phyloP scores from a whole-genome alignment of 1,284 basidiomycete genomes.

The Moesziomyces sp. region DNA sequence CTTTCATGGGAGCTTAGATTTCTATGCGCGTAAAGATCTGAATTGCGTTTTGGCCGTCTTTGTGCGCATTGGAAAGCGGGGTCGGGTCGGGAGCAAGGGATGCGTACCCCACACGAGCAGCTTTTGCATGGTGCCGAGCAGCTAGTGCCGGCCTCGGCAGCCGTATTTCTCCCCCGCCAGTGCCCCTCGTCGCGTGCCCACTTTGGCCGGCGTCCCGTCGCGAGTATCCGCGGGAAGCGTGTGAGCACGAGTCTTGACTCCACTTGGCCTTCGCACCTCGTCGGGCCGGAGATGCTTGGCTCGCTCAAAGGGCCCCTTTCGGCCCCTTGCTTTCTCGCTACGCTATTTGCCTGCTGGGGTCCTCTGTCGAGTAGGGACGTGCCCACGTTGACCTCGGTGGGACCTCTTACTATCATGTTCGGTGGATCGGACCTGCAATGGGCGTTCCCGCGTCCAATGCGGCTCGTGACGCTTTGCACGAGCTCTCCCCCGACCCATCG shows the following conservation, averaged over 20 bases:
- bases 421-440: background rate
- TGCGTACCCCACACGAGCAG: background rate
- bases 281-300: background rate
- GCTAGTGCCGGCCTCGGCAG: background rate
- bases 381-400: too few species aligned
- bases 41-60: too few species aligned
- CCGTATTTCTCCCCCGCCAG: too few species aligned
- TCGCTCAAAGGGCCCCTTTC: background rate
- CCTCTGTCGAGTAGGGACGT: background rate
- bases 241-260: background rate
- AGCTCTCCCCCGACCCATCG: background rate
- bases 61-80: background rate
- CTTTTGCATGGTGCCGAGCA: background rate
- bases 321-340: background rate
- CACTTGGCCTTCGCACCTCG: background rate
- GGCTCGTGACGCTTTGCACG: background rate
- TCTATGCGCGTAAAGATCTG: too few species aligned
- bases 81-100: background rate
- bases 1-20: too few species aligned
- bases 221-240: slow-evolving; percentile 7
- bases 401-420: background rate
- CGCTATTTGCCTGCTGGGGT: background rate
- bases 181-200: background rate
- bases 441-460: background rate
- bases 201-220: background rate